Percentiles rank a stretch among this genome's conserved stretches.
phyloP scores from a whole-genome alignment of 495 filamentous ascomycete genomes.

The Lasiosphaeria hispida region DNA sequence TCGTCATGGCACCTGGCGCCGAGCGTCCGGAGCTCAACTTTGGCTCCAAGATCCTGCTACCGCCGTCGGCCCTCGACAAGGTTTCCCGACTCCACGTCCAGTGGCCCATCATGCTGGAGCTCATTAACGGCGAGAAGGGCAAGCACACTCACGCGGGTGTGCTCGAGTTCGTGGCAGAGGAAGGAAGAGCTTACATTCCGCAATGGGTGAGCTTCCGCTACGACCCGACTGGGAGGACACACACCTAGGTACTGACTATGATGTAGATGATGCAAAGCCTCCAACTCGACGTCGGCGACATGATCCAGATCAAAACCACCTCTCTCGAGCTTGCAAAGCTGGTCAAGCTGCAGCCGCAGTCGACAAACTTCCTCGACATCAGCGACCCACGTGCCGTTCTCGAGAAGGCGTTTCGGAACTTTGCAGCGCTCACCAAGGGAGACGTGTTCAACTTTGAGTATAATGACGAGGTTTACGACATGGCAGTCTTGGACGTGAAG shows the following conservation, averaged over 20 bases:
- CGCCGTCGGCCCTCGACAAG: constrained; percentile 91
- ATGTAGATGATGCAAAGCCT: constrained; percentile 89
- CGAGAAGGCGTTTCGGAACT: constrained; percentile 93
- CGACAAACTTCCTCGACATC: constrained; percentile 87
- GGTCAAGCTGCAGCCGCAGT: constrained; percentile 95
- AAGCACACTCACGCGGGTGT: constrained; percentile 88
- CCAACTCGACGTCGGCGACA: constrained; percentile 81
- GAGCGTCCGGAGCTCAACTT: constrained; percentile 90
- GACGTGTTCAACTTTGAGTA: constrained; percentile 94
- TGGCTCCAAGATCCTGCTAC: constrained; percentile 95
- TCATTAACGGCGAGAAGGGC: constrained; percentile 79
- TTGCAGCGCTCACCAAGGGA: constrained; percentile 84
- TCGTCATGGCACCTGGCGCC: constrained; percentile 89
- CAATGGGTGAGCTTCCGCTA: constrained; percentile 65
- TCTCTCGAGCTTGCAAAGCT: constrained; percentile 84
- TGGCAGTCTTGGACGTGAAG: constrained; percentile 90
- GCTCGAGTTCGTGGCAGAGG: constrained; percentile 94
- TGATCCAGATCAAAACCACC: constrained; percentile 91
- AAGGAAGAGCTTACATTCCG: constrained; percentile 92
- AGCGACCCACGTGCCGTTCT: constrained; percentile 97
- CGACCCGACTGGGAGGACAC: neutral
- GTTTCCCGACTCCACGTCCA: constrained; percentile 94
- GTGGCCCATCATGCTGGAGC: constrained; percentile 95
- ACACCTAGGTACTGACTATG: constrained; percentile 14
- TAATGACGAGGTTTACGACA: constrained; percentile 88